Evolutionary conservation across 495 filamentous ascomycete genomes (phyloP).

Genomic region (Neurospora sp.): DNA sequence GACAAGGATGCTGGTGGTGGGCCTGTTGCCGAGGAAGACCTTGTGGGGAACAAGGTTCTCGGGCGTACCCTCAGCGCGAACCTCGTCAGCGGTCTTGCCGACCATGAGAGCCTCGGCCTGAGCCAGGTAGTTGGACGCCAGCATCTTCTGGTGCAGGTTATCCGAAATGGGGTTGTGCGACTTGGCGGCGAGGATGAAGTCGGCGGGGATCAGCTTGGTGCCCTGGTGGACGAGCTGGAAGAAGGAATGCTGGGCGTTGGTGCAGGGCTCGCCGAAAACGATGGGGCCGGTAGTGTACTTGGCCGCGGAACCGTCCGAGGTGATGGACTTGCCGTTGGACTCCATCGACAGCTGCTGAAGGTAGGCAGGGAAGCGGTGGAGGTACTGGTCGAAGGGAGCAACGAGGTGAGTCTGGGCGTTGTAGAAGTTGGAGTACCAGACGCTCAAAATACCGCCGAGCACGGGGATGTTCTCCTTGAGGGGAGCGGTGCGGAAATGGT

Average conservation of each 20-base stretch:
- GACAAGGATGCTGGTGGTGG: slow-evolving; percentile 88
- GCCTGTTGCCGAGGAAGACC: slow-evolving; percentile 95
- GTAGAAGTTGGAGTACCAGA: slow-evolving; percentile 99
- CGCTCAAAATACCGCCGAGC: slow-evolving; percentile 83
- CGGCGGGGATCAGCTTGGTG: slow-evolving; percentile 94
- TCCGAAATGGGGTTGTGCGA: slow-evolving; percentile 90
- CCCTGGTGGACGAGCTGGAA: slow-evolving; percentile 98
- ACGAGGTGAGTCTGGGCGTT: slow-evolving; percentile 95
- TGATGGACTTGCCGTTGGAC: slow-evolving; percentile 97
- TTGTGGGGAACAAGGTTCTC: slow-evolving; percentile 90
- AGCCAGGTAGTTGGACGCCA: slow-evolving; percentile 96
- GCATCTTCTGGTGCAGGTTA: slow-evolving; percentile 96
- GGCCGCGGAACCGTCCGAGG: slow-evolving; percentile 78
- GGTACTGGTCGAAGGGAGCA: slow-evolving; percentile 96
- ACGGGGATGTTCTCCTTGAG: slow-evolving; percentile 91
- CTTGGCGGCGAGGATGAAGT: slow-evolving; percentile 93
- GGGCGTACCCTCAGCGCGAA: slow-evolving; percentile 74
- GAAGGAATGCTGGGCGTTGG: slow-evolving; percentile 99
- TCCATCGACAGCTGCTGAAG: slow-evolving; percentile 99
- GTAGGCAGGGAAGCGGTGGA: slow-evolving; percentile 97
- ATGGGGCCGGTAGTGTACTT: slow-evolving; percentile 94
- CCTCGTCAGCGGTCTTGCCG: slow-evolving; percentile 84
- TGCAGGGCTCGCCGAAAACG: slow-evolving; percentile 95
- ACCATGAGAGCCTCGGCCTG: slow-evolving; percentile 98
- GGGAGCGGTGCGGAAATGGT: slow-evolving; percentile 86